Base-by-base conservation (phyloP, 176 grass and related monocot genomes). In the Paspalum vaginatum region DNA sequence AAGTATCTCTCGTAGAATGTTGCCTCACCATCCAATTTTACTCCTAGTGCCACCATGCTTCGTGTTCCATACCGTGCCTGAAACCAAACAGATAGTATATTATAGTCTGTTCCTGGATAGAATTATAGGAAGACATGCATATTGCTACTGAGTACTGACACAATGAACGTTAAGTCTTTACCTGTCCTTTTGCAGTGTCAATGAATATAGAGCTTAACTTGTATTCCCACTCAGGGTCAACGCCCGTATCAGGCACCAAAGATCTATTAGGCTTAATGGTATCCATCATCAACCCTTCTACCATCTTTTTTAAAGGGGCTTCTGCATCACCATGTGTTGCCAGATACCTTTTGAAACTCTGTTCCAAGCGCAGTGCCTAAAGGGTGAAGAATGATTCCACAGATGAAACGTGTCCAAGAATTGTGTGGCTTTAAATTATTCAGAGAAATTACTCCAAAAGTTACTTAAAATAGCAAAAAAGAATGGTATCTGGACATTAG, bases 61-160 rank as follows among this genome's bases (percentile, higher is more conserved):
- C 95, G 82, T 58, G 92, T 98, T 74, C 95, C 95, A 76, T 95
- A 95, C 25, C 47, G 81, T 61, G 86, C 88, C 95, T 95, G 72
- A 17, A 56, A 84, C 25, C 4, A 11, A 59, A 17, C 43, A 70
- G 27, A 76, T 38, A 57, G n/a, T 18, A 39, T 66, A 24, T 24
- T 67, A 9, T 21, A 22, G 15, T 64, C 21, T 38, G 16, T 16
- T 20, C 46, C 50, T 27, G 3, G 26, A 20, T 13, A 39, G 8
- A 74, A 61, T 51, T 11, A 12, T 2, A 20, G 38, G 61, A 53
- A 24, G 38, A 6, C 20, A 87, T 44, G 6, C 40, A 16, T 42
- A 12, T 3, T 50, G 1, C 20, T 41, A 41, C n/a, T 24, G 11
- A 16, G 15, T 41, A 41, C n/a, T 24, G 11, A 16, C 21, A 78